These are phyloP conservation scores for Setaria italica DNA, from an alignment of 202 grass and related monocot species.

Conservation along the genomic window DNA sequence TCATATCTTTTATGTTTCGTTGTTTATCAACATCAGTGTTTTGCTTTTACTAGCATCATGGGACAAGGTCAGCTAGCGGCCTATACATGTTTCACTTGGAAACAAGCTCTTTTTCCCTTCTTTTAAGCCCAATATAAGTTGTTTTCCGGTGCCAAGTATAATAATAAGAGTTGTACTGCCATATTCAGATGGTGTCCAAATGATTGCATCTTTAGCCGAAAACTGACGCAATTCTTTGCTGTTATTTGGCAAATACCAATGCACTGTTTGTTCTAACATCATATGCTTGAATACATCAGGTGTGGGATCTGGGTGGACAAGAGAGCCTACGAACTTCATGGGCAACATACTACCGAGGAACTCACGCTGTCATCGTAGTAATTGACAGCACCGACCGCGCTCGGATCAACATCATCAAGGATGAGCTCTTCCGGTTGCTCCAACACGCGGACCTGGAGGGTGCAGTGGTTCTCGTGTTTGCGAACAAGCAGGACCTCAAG, in stretches of 20 bases:
- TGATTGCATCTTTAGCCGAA: neutral
- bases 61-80: neutral
- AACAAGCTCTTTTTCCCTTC: neutral
- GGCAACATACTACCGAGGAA: slow-evolving; percentile 87
- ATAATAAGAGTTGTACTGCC: neutral
- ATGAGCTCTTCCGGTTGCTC: slow-evolving; percentile 82
- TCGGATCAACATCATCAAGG: slow-evolving; percentile 87
- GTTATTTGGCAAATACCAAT: neutral
- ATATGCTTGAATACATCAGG: slow-evolving; percentile 55
- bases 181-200: neutral
- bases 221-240: neutral
- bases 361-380: slow-evolving; percentile 84
- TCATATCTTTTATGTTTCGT: neutral
- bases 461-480: slow-evolving; percentile 78
- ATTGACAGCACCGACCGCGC: slow-evolving; percentile 90
- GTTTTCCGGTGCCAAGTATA: neutral
- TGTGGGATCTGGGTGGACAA: slow-evolving; percentile 96
- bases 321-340: slow-evolving; percentile 88
- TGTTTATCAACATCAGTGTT: neutral
- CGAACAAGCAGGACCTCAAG: slow-evolving; percentile 97
- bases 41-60: slow-evolving; percentile 30
- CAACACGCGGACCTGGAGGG: slow-evolving; percentile 74
- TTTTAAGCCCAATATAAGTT: too few species aligned
- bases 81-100: neutral
- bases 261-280: slow-evolving; percentile 32